Evolutionary conservation across 306 rosid species (phyloP), one percentile per base, ranked within the genome.

Genomic region (Prunus padus): DNA sequence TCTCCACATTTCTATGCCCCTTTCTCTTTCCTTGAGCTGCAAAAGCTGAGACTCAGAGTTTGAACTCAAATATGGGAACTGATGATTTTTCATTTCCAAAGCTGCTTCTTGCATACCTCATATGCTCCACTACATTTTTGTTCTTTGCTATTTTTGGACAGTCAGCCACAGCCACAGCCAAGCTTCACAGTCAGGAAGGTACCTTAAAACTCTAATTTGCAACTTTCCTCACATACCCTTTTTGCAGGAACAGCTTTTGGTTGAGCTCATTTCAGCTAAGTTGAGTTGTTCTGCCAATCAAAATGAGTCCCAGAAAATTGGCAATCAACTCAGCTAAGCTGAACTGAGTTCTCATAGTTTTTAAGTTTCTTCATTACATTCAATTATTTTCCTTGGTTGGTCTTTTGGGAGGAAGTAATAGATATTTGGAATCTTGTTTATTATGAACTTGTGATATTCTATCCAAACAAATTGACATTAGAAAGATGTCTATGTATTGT

Each of bases 111-210:
- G 9, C 79, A 8, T 76, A 77, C 73, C 83, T 90, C 72, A 25
- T 88, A 51, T 69, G 46, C 50, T 82, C 77, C 70, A 76, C 76
- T 68, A 33, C 88, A 56, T 72, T 72, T 2, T 14, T 85, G 74
- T 71, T 67, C 74, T 69, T 82, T 61, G 69, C 84, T 46, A 73
- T 76, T 46, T 78, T 74, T 22, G 86, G 84, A 73, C 77, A 75
- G 25, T 85, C 87, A 31, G 86, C 89, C 75, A 79, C 84, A 37
- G 42, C 89, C 74, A 78, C 85, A 26, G 82, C 86, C n/a, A 88
- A 86, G 84, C 93, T 91, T 77, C 83, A 68, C 59, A 57, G 5
- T 50, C 47, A 73, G n/a, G 96, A 90, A 82, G 91, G 92, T 90
- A 84, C 25, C 31, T 28, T n/a, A 20, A 11, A 42, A 65, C 14